Evolutionary conservation across 306 rosid species (phyloP).

Genomic region (Astragalus membranaceus): DNA sequence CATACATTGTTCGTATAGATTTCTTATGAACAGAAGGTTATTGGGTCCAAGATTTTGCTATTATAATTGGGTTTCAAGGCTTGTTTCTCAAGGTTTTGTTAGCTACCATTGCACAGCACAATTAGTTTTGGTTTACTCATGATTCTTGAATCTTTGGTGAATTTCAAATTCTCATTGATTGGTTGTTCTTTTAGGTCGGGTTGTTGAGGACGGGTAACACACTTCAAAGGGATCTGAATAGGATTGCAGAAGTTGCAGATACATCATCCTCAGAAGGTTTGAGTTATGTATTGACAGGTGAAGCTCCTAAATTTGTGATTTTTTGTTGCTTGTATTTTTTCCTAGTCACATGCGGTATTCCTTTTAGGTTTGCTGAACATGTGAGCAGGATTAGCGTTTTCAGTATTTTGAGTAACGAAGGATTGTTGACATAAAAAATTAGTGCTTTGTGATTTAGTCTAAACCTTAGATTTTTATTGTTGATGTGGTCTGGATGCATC

Average conservation of each 20-base stretch:
- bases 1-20: background rate
- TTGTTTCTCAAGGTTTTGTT: background rate
- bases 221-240: slow-evolving; percentile 83
- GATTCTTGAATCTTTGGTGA: background rate
- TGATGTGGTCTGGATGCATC: background rate
- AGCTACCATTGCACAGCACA: background rate
- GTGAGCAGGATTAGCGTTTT: background rate
- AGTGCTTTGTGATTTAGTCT: too few species aligned
- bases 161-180: slow-evolving; percentile 1
- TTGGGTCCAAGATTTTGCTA: background rate
- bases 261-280: slow-evolving; percentile 79
- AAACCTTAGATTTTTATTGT: too few species aligned
- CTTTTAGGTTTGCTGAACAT: background rate
- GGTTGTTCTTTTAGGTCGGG: slow-evolving; percentile 56
- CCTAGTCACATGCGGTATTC: background rate
- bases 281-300: slow-evolving; percentile 83
- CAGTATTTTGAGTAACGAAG: background rate
- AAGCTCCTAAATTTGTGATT: slow-evolving; percentile 19
- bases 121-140: background rate
- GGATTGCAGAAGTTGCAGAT: slow-evolving; percentile 90
- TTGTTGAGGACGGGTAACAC: slow-evolving; percentile 80
- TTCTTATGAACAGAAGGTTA: background rate
- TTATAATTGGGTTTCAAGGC: background rate
- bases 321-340: background rate
- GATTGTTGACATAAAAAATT: background rate